A percentile compares a stretch with the other conserved stretches of the same genome.
These are phyloP conservation scores for Penicillium vulpinum DNA, from an alignment of 2,329 filamentous ascomycete genomes.

Conservation along the genomic window DNA sequence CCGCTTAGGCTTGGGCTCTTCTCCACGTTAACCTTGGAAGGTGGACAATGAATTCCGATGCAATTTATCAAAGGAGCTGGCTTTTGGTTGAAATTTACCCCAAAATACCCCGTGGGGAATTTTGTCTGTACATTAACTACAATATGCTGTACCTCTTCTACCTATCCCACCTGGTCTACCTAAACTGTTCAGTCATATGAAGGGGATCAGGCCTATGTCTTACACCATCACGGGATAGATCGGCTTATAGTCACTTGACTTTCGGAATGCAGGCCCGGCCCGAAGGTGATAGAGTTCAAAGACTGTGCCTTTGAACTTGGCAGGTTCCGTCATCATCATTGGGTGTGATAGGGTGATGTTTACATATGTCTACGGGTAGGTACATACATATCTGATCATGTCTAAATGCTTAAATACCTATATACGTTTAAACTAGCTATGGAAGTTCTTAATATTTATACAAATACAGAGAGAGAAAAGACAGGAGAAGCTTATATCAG, in stretches of 20 bases:
- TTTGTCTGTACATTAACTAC: neutral
- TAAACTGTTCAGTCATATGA: slow-evolving; percentile 1
- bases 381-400: too few relatives aligned
- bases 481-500: neutral
- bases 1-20: neutral
- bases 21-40: neutral
- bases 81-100: neutral
- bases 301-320: neutral
- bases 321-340: neutral
- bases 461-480: neutral
- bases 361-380: too few relatives aligned
- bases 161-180: neutral
- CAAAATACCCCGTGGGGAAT: neutral
- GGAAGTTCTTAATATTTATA: neutral
- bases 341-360: too few relatives aligned
- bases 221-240: slow-evolving; percentile 1
- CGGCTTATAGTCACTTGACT: neutral
- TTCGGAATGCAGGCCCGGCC: neutral
- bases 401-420: neutral
- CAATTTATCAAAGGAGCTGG: neutral
- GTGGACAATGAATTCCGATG: slow-evolving; percentile 5
- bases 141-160: too few relatives aligned
- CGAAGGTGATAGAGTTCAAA: neutral
- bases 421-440: neutral
- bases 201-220: neutral